phyloP scores from a whole-genome alignment of 1,139 yeast species.

The Debaryomyces coudertii region DNA sequence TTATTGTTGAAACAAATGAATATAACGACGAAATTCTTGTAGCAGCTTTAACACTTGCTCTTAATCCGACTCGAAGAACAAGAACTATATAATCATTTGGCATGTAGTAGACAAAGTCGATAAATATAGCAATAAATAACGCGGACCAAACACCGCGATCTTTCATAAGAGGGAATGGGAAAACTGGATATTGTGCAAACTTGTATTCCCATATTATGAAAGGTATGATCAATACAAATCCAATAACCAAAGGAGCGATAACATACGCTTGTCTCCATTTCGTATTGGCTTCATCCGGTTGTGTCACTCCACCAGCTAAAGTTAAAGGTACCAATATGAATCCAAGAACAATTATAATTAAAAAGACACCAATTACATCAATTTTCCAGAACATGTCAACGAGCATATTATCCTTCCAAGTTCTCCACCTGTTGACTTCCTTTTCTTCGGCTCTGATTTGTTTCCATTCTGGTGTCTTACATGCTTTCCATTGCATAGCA shows the following conservation, averaged over 20 bases:
- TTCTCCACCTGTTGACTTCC: constrained; percentile 27
- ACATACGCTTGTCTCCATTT: constrained; percentile 56
- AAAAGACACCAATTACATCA: constrained; percentile 56
- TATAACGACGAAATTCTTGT: constrained; percentile 65
- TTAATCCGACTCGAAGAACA: constrained; percentile 62
- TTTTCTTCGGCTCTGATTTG: constrained; percentile 27
- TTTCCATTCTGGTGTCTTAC: constrained; percentile 49
- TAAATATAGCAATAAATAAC: constrained; percentile 52
- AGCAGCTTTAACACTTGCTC: constrained; percentile 61
- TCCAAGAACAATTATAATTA: constrained; percentile 55
- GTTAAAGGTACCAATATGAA: constrained; percentile 56
- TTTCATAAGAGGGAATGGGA: constrained; percentile 57
- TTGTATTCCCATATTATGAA: constrained; percentile 58
- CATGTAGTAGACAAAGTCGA: constrained; percentile 66
- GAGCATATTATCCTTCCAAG: constrained; percentile 21
- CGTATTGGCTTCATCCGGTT: no score
- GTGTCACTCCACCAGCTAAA: constrained; percentile 58
- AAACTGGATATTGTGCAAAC: constrained; percentile 56
- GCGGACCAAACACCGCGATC: constrained; percentile 67
- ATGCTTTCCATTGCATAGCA: constrained; percentile 61
- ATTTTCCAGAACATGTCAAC: constrained; percentile 48
- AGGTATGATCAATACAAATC: constrained; percentile 57
- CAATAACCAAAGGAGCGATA: constrained; percentile 68
- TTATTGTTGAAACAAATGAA: constrained; percentile 65
- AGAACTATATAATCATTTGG: constrained; percentile 71